Conservation (phyloP, 768 basidiomycete species). For the Amylocystis lapponica region DNA sequence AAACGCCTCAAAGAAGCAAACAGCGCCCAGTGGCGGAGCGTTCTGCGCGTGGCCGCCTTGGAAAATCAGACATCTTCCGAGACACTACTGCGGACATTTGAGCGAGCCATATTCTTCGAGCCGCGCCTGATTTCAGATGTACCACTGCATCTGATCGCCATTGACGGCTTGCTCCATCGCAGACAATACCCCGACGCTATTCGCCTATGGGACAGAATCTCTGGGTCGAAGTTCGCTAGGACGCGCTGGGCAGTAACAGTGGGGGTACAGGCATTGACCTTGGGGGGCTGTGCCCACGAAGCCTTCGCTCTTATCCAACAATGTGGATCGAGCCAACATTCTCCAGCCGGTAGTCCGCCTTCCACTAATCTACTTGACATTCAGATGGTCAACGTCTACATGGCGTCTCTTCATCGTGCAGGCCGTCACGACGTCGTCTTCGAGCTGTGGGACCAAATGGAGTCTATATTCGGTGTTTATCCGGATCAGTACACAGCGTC, state of each 20-base stretch:
- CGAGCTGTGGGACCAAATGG: constrained; percentile 63
- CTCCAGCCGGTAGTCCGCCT: constrained; percentile 28
- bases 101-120: constrained; percentile 23
- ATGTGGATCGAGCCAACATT: constrained; percentile 17
- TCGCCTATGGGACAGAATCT: constrained; percentile 16
- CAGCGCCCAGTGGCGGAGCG: constrained; percentile 6
- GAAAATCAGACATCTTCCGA: constrained; percentile 19
- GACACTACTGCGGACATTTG: constrained; percentile 34
- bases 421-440: constrained; percentile 61
- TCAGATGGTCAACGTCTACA: constrained; percentile 29
- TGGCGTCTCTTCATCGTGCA: constrained; percentile 42
- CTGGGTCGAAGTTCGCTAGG: constrained; percentile 27
- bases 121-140: constrained; percentile 34
- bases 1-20: too few species aligned
- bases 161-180: constrained; percentile 47
- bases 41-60: background rate
- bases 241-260: constrained; percentile 41
- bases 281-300: constrained; percentile 34
- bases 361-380: constrained; percentile 7
- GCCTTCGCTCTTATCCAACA: constrained; percentile 49
- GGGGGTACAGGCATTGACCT: constrained; percentile 46
- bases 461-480: constrained; percentile 46
- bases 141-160: constrained; percentile 47
- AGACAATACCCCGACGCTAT: constrained; percentile 35
- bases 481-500: constrained; percentile 54